These are phyloP conservation scores for Heterococcus sp. DNA, from an alignment of 108 stramenopile genomes.

Conservation along the genomic window DNA sequence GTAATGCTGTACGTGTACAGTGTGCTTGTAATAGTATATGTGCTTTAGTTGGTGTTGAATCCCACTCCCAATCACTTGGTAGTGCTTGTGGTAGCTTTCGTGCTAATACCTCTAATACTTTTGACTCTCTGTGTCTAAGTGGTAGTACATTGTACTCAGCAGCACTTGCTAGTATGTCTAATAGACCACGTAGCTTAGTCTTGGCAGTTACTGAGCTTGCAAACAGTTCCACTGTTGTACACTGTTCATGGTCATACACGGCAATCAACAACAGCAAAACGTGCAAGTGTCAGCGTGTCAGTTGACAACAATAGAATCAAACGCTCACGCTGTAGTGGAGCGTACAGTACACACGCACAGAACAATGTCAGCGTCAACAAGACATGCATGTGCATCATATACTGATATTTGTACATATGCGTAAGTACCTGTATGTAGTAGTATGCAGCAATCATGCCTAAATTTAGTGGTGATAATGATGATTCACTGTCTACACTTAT, in stretches of 20 bases:
- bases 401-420: no score
- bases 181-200: constrained; percentile 81
- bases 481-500: constrained; percentile 84
- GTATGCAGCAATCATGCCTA: constrained; percentile 98
- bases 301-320: neutral
- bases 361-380: neutral
- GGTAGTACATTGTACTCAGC: constrained; percentile 82
- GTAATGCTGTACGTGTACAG: neutral
- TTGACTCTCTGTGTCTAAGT: constrained; percentile 86
- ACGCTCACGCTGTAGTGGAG: no score
- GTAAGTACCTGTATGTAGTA: constrained; percentile 62
- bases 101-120: constrained; percentile 75
- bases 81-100: constrained; percentile 71
- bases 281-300: neutral
- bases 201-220: constrained; percentile 88
- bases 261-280: neutral
- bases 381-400: neutral
- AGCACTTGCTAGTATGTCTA: constrained; percentile 90
- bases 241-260: constrained; percentile 66
- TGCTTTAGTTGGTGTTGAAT: constrained; percentile 74
- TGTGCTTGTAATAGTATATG: constrained; percentile 75
- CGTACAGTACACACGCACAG: no score
- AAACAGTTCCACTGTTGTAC: constrained; percentile 94
- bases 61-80: constrained; percentile 54
- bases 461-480: constrained; percentile 84